These are phyloP conservation scores for Metarhizium sp. DNA, from an alignment of 2,329 filamentous ascomycete species.

Conservation along the genomic window DNA sequence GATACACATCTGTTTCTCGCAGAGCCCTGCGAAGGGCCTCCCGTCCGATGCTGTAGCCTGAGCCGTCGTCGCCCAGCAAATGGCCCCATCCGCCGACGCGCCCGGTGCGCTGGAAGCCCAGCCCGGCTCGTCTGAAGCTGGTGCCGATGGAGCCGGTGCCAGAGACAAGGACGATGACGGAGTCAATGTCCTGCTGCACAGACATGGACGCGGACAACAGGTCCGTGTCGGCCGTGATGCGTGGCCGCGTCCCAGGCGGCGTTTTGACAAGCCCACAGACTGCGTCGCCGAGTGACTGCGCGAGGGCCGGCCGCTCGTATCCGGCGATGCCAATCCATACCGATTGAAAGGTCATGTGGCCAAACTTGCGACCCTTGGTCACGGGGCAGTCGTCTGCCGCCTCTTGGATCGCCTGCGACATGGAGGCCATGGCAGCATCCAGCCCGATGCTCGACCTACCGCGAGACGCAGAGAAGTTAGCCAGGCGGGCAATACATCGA, in stretches of 20 bases:
- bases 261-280: constrained; percentile 20
- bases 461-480: too few species aligned
- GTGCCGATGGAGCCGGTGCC: constrained; percentile 35
- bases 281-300: constrained; percentile 14
- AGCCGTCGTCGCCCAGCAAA: constrained; percentile 33
- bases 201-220: constrained; percentile 21
- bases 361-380: constrained; percentile 1
- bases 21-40: constrained; percentile 24
- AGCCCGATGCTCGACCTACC: too few species aligned
- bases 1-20: constrained; percentile 17
- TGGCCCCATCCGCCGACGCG: constrained; percentile 34
- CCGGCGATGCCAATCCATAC: constrained; percentile 32
- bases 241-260: constrained; percentile 12
- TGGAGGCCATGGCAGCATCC: too few species aligned
- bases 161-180: constrained; percentile 27
- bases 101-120: constrained; percentile 16
- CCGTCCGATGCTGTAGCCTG: constrained; percentile 29
- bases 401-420: too few species aligned
- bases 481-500: too few species aligned
- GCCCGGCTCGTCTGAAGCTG: constrained; percentile 19
- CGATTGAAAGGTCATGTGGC: constrained; percentile 14
- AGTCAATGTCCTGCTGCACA: constrained; percentile 8
- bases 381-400: constrained; percentile 1
- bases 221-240: constrained; percentile 29
- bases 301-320: constrained; percentile 24